Percentiles rank a stretch among this genome's conserved stretches.
phyloP scores from a whole-genome alignment of 768 basidiomycete species.

The Coprinellus micaceus region DNA sequence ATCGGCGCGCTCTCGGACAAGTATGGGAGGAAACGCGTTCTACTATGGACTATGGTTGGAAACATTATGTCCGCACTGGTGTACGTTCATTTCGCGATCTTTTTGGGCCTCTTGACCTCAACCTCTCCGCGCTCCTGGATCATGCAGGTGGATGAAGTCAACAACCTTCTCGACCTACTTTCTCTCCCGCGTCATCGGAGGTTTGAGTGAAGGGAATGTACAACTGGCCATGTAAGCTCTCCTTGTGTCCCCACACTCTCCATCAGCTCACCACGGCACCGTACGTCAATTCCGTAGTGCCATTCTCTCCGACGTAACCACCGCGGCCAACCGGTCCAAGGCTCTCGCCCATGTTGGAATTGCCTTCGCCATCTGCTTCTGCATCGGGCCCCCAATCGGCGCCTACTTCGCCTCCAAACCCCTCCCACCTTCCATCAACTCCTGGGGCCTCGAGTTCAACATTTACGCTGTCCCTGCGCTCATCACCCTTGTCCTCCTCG shows the following conservation, averaged over 20 bases:
- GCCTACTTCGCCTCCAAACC: constrained; percentile 94
- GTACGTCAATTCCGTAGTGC: constrained; percentile 48
- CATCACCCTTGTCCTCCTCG: constrained; percentile 73
- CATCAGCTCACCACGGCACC: not conserved
- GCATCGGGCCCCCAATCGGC: constrained; percentile 88
- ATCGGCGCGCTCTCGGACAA: constrained; percentile 86
- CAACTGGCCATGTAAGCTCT: constrained; percentile 84
- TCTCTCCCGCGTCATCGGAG: constrained; percentile 87
- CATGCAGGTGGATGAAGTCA: constrained; percentile 80
- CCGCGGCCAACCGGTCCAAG: constrained; percentile 73
- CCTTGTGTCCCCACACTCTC: not conserved
- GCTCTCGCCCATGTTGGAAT: constrained; percentile 92
- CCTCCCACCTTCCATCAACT: constrained; percentile 53
- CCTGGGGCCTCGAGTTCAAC: constrained; percentile 67
- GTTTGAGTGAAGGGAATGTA: constrained; percentile 95
- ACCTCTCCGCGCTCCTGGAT: not conserved
- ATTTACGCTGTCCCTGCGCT: constrained; percentile 89
- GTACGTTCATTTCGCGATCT: constrained; percentile 41
- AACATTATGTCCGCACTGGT: constrained; percentile 88
- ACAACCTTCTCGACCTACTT: constrained; percentile 88
- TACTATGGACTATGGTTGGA: constrained; percentile 86
- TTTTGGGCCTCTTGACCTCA: not conserved
- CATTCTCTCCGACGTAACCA: constrained; percentile 88
- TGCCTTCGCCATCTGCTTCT: constrained; percentile 94
- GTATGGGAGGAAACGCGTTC: constrained; percentile 81